Percentiles rank a stretch among this genome's conserved stretches.
Conservation (phyloP, 352 stramenopile genomes). For the Synura sp. region DNA sequence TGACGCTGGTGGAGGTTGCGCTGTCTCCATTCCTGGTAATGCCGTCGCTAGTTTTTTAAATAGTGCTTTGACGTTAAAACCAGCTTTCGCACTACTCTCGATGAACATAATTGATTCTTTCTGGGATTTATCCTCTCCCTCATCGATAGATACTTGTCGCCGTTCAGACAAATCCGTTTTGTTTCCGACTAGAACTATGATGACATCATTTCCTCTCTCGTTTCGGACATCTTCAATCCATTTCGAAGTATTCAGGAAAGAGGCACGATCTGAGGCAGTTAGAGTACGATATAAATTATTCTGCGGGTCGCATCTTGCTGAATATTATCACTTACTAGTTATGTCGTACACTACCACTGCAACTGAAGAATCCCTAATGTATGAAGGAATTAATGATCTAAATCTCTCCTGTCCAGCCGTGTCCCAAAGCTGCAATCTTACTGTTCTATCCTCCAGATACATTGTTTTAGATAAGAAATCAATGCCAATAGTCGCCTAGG, state of each 20-base stretch:
- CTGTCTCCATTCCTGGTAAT: conserved; percentile 86
- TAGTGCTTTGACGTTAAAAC: conserved; percentile 96
- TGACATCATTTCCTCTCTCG: conserved; percentile 95
- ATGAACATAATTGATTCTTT: conserved; percentile 99
- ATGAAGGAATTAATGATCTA: conserved; percentile 52
- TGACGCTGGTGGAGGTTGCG: too few relatives aligned
- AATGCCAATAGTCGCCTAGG: conserved; percentile 96
- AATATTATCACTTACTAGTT: conserved; percentile 70
- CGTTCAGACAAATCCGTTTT: conserved; percentile 99
- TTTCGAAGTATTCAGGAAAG: conserved; percentile 96
- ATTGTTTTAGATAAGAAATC: conserved; percentile 99
- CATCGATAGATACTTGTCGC: conserved; percentile 90
- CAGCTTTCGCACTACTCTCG: conserved; percentile 93
- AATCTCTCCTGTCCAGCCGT: conserved; percentile 88
- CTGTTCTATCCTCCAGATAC: conserved; percentile 82
- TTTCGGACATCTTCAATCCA: conserved; percentile 98
- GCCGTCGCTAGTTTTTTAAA: conserved; percentile 97
- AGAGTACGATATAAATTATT: conserved; percentile 19
- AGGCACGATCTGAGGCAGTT: conserved; percentile 4
- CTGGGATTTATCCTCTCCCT: conserved; percentile 94
- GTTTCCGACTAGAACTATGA: conserved; percentile 99
- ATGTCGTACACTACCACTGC: conserved; percentile 99
- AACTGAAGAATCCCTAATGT: conserved; percentile 98
- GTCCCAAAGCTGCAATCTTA: conserved; percentile 93
- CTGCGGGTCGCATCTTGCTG: too few relatives aligned